Evolutionary conservation across 2,329 filamentous ascomycete genomes (phyloP).

Genomic region (Hypocreales sp.): DNA sequence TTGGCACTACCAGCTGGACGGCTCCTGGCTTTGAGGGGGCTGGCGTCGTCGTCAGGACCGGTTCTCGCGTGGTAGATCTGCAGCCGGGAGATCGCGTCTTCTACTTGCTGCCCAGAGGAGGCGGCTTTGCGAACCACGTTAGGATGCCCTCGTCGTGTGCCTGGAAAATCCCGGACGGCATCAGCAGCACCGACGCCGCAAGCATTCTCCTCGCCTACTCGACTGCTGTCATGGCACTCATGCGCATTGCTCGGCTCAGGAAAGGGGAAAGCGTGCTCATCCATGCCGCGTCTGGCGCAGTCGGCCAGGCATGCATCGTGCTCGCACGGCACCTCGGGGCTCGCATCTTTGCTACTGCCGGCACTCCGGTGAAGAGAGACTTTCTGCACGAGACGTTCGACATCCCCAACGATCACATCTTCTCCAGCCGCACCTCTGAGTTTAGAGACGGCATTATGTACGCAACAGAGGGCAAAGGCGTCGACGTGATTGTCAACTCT

Average conservation of each 20-base stretch:
- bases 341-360: conserved; percentile 14
- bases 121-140: no score
- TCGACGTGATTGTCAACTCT: not conserved
- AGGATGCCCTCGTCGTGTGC: no score
- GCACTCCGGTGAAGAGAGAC: conserved; percentile 11
- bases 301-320: conserved; percentile 19
- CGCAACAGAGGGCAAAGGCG: not conserved
- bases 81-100: no score
- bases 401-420: conserved; percentile 17
- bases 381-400: conserved; percentile 11
- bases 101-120: no score
- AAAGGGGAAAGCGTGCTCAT: conserved; percentile 9
- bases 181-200: no score
- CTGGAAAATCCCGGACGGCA: no score
- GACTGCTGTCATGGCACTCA: no score
- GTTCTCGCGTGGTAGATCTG: no score
- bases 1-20: no score
- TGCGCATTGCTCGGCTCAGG: conserved; percentile 6
- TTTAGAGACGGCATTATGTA: conserved; percentile 6
- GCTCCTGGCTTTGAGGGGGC: no score
- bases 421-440: conserved; percentile 11
- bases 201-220: no score
- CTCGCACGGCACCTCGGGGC: conserved; percentile 16
- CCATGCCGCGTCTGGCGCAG: conserved; percentile 10
- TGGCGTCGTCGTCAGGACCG: no score